phyloP scores from a whole-genome alignment of 345 rosid genomes.

The Pelargonium nanum region DNA sequence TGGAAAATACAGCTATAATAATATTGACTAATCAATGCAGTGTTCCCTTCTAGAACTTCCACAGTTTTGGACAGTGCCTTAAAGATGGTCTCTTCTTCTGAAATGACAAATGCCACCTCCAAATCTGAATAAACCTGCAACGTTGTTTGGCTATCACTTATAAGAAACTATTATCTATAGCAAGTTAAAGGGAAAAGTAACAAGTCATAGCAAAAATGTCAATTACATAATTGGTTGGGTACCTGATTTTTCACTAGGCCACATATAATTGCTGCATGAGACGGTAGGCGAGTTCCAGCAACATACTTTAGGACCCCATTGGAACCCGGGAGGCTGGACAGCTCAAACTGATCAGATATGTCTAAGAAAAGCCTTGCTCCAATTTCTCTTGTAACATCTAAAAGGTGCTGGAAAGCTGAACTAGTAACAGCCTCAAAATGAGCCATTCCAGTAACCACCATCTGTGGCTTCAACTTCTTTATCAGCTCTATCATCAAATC shows the following conservation, averaged over 20 bases:
- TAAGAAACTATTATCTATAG: background rate
- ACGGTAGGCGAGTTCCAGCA: constrained; percentile 58
- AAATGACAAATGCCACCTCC: constrained; percentile 91
- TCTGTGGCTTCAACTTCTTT: constrained; percentile 79
- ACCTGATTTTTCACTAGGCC: constrained; percentile 93
- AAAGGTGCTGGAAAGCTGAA: constrained; percentile 77
- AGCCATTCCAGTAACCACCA: constrained; percentile 79
- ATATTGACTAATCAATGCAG: constrained; percentile 72
- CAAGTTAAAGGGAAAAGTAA: background rate
- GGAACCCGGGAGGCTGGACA: constrained; percentile 87
- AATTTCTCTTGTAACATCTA: constrained; percentile 68
- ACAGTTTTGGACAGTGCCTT: constrained; percentile 78
- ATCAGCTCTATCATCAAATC: constrained; percentile 83
- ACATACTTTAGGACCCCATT: constrained; percentile 80
- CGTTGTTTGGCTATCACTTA: background rate
- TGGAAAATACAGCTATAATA: constrained; percentile 87
- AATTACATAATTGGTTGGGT: constrained; percentile 1
- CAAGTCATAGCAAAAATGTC: background rate
- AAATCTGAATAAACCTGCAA: constrained; percentile 91
- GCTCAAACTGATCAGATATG: constrained; percentile 88
- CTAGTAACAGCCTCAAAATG: constrained; percentile 81
- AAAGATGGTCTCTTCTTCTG: constrained; percentile 67
- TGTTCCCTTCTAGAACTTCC: constrained; percentile 86
- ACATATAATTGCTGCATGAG: constrained; percentile 78
- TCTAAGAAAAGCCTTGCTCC: constrained; percentile 81